Evolutionary conservation across 768 basidiomycete species (phyloP).

Genomic region (Brasilioporus rufonigricans): DNA sequence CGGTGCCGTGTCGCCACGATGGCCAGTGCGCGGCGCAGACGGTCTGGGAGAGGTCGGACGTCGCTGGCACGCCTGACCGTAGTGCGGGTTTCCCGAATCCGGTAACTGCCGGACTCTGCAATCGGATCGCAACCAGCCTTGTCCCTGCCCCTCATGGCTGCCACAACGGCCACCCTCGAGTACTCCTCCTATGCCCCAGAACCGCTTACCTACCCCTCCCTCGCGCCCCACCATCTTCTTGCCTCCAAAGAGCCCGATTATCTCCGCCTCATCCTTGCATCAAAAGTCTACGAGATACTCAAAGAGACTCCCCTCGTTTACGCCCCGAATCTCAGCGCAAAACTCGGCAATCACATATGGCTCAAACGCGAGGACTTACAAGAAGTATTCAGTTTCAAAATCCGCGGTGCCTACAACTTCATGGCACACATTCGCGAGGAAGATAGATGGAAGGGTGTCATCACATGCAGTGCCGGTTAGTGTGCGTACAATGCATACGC

Average conservation of each 20-base stretch:
- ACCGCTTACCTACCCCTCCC: constrained; percentile 63
- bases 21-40: background rate
- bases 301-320: constrained; percentile 87
- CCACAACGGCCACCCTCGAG: constrained; percentile 55
- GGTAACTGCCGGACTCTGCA: constrained; percentile 16
- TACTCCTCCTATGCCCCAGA: constrained; percentile 68
- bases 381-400: constrained; percentile 98
- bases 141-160: constrained; percentile 12
- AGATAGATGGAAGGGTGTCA: constrained; percentile 95
- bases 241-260: constrained; percentile 78
- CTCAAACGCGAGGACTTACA: constrained; percentile 97
- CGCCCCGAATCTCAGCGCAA: constrained; percentile 82
- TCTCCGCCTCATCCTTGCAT: constrained; percentile 81
- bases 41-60: background rate
- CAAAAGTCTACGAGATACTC: constrained; percentile 87
- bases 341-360: constrained; percentile 91
- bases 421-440: constrained; percentile 88
- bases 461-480: constrained; percentile 98
- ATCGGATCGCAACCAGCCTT: constrained; percentile 3
- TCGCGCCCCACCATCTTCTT: constrained; percentile 63
- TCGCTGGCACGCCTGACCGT: background rate
- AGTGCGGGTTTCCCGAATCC: constrained; percentile 4
- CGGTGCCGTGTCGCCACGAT: constrained; percentile 5
- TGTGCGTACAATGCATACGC: constrained; percentile 44
- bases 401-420: constrained; percentile 97